Conservation (phyloP, 2,329 filamentous ascomycete genomes). For the Reticulascus tulasneorum region DNA sequence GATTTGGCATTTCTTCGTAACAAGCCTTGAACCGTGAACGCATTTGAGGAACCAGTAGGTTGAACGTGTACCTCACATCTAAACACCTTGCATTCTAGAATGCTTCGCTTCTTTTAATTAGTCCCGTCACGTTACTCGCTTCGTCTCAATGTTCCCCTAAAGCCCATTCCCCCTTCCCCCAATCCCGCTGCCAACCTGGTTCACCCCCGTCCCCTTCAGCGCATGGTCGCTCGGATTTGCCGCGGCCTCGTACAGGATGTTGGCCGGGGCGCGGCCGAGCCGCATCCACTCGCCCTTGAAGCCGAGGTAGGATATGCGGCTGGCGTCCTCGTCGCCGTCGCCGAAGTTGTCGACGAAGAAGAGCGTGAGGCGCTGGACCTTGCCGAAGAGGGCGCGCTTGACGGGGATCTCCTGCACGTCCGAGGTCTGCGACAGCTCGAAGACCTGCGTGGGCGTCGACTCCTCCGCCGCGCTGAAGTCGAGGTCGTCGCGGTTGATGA, state of each 20-base stretch:
- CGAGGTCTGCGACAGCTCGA: constrained; percentile 72
- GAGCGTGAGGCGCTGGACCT: constrained; percentile 74
- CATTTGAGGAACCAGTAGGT: too few relatives aligned
- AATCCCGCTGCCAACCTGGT: constrained; percentile 52
- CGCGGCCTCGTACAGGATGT: constrained; percentile 89
- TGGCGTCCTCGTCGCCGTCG: constrained; percentile 74
- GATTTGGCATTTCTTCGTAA: too few relatives aligned
- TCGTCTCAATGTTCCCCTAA: too few relatives aligned
- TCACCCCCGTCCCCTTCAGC: constrained; percentile 53
- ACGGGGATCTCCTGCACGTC: constrained; percentile 86
- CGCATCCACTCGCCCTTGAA: constrained; percentile 77
- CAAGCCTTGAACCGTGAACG: too few relatives aligned
- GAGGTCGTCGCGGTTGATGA: constrained; percentile 80
- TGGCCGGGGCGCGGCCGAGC: constrained; percentile 73
- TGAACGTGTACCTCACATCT: too few relatives aligned
- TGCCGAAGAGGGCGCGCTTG: constrained; percentile 83
- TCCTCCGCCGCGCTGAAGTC: constrained; percentile 78
- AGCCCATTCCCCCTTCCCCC: too few relatives aligned
- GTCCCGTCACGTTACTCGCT: too few relatives aligned
- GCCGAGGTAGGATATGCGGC: constrained; percentile 68
- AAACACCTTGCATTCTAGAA: too few relatives aligned
- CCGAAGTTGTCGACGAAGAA: constrained; percentile 93
- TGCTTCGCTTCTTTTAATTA: too few relatives aligned
- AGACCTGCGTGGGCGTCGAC: constrained; percentile 64
- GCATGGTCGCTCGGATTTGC: constrained; percentile 87